phyloP scores from a whole-genome alignment of 768 basidiomycete genomes.

The Panaeolus cyanescens region DNA sequence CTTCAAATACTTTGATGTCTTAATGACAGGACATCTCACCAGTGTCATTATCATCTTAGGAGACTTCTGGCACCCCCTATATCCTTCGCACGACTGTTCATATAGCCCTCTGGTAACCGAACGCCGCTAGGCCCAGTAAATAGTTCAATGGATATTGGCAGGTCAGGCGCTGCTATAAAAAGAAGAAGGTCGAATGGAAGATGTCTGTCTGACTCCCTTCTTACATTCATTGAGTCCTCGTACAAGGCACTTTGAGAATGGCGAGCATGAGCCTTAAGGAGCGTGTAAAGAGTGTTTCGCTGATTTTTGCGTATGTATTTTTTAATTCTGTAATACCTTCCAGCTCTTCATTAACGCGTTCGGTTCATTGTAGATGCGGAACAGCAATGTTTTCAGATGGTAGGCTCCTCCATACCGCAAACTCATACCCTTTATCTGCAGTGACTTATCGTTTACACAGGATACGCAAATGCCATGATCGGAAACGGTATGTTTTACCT shows the following conservation, averaged over 20 bases:
- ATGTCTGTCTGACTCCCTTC: background rate
- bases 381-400: conserved; percentile 90
- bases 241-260: conserved; percentile 14
- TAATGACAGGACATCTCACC: too few relatives aligned
- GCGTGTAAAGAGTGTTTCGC: conserved; percentile 61
- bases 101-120: background rate
- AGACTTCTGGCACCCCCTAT: background rate
- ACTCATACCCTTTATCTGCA: background rate
- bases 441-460: conserved; percentile 38
- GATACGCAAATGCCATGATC: conserved; percentile 82
- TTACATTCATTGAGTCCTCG: conserved; percentile 1
- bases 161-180: too few relatives aligned
- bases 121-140: background rate
- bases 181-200: too few relatives aligned
- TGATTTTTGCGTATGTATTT: conserved; percentile 78
- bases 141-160: too few relatives aligned
- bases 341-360: background rate
- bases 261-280: conserved; percentile 31
- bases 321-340: background rate
- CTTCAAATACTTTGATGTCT: too few relatives aligned
- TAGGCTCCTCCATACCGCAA: conserved; percentile 25
- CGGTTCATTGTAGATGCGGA: conserved; percentile 57
- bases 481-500: conserved; percentile 59
- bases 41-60: background rate
- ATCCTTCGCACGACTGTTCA: too few relatives aligned